phyloP scores from a whole-genome alignment of 1,284 basidiomycete species.

The Ustilago shanxiensis region DNA sequence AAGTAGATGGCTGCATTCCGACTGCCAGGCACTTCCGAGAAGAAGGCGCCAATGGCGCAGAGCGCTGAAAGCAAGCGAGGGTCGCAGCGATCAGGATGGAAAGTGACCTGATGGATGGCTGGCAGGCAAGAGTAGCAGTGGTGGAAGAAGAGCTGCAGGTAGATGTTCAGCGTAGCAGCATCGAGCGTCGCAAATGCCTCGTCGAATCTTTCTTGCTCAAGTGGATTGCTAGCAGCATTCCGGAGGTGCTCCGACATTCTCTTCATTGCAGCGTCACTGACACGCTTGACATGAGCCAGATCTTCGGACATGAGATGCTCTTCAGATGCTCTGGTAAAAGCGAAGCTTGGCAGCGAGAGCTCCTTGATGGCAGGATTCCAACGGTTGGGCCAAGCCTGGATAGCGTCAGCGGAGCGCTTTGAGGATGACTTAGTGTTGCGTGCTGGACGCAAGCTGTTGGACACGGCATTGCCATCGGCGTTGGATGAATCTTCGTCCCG shows the following conservation, averaged over 20 bases:
- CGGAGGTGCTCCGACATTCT: constrained; percentile 21
- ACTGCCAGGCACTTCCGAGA: constrained; percentile 29
- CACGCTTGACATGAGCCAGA: constrained; percentile 19
- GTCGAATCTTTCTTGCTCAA: constrained; percentile 21
- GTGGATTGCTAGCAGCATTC: constrained; percentile 9
- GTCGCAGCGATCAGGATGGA: constrained; percentile 26
- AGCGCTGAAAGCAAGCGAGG: constrained; percentile 28
- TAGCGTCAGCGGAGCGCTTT: constrained; percentile 8
- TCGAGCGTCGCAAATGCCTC: constrained; percentile 26
- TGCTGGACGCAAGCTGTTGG: neutral
- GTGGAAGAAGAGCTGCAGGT: constrained; percentile 41
- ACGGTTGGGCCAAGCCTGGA: constrained; percentile 24
- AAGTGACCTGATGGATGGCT: constrained; percentile 38
- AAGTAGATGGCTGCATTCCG: constrained; percentile 22
- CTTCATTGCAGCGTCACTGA: constrained; percentile 15
- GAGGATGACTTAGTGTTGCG: neutral
- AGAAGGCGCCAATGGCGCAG: constrained; percentile 26
- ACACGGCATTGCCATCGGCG: neutral
- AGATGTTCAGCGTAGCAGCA: constrained; percentile 24
- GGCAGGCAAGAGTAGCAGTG: constrained; percentile 35
- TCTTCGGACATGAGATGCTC: constrained; percentile 32
- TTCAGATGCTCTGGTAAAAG: constrained; percentile 20
- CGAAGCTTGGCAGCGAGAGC: constrained; percentile 17
- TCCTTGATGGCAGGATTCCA: constrained; percentile 25
- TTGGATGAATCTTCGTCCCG: neutral